Evolutionary conservation across 78 protist species (phyloP).

Genomic region (Dictyostelium firmibasis): DNA sequence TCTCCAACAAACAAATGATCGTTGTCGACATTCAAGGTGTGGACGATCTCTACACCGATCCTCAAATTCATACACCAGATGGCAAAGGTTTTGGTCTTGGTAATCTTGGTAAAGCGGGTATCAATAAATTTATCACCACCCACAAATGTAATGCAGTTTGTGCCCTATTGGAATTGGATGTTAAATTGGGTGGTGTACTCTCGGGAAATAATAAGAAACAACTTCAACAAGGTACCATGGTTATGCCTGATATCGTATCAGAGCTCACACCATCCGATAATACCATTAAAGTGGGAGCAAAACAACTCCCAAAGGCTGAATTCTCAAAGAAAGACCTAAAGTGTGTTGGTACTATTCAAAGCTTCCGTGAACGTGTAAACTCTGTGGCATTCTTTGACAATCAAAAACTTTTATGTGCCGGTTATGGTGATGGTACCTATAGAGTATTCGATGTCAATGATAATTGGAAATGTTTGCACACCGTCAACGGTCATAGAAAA

Average conservation of each 20-base stretch:
- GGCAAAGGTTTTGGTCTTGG: slow-evolving; percentile 92
- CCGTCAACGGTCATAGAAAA: slow-evolving; percentile 60
- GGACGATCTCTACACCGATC: slow-evolving; percentile 93
- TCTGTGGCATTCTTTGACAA: slow-evolving; percentile 40
- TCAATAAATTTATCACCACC: slow-evolving; percentile 80
- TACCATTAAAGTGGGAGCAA: slow-evolving; percentile 40
- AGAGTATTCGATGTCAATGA: slow-evolving; percentile 54
- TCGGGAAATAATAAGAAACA: slow-evolving; percentile 13
- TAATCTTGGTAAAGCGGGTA: slow-evolving; percentile 88
- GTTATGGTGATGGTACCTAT: slow-evolving; percentile 68
- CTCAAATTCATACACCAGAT: slow-evolving; percentile 90
- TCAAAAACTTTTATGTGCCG: slow-evolving; percentile 43
- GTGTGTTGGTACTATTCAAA: slow-evolving; percentile 48
- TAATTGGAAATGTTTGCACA: slow-evolving; percentile 32
- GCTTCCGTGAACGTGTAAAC: slow-evolving; percentile 61
- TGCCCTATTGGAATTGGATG: slow-evolving; percentile 55
- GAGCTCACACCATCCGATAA: slow-evolving; percentile 3
- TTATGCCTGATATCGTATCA: slow-evolving; percentile 54
- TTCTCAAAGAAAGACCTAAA: slow-evolving; percentile 42
- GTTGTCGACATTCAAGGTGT: slow-evolving; percentile 93
- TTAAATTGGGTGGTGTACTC: slow-evolving; percentile 48
- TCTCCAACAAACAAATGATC: slow-evolving; percentile 38
- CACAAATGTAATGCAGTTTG: slow-evolving; percentile 92
- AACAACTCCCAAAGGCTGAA: slow-evolving; percentile 38
- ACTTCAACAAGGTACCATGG: slow-evolving; percentile 64